Conservation (phyloP, 352 stramenopile genomes). For the Phytophthora pisi region DNA sequence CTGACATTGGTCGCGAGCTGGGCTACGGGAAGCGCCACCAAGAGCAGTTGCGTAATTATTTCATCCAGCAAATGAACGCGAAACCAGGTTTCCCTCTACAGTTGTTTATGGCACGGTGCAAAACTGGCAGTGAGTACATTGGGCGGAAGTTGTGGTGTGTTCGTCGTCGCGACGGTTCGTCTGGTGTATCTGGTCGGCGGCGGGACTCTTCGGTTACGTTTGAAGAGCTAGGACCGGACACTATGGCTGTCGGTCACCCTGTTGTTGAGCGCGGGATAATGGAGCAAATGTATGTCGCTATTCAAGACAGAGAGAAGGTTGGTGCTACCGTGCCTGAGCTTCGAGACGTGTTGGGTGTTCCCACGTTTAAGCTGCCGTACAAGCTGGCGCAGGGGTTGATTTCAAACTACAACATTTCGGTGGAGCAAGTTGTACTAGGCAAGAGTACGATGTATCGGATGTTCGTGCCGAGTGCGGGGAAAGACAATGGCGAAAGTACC, state of each 20-base stretch:
- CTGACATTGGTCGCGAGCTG: slow-evolving; percentile 85
- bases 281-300: slow-evolving; percentile 77
- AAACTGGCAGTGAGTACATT: slow-evolving; percentile 57
- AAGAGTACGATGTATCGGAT: slow-evolving; percentile 89
- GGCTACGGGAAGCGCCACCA: slow-evolving; percentile 79
- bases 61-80: slow-evolving; percentile 73
- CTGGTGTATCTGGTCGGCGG: slow-evolving; percentile 7
- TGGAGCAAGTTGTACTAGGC: slow-evolving; percentile 78
- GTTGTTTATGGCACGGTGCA: slow-evolving; percentile 84
- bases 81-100: slow-evolving; percentile 69
- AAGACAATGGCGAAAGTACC: slow-evolving; percentile 1
- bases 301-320: slow-evolving; percentile 50
- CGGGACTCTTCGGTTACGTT: slow-evolving; percentile 19
- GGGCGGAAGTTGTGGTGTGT: slow-evolving; percentile 85
- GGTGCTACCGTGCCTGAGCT: slow-evolving; percentile 83
- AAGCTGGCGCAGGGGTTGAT: slow-evolving; percentile 82
- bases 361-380: slow-evolving; percentile 86
- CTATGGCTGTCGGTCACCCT: slow-evolving; percentile 33
- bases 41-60: slow-evolving; percentile 84
- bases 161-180: slow-evolving; percentile 42
- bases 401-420: slow-evolving; percentile 77
- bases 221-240: slow-evolving; percentile 31
- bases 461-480: slow-evolving; percentile 50
- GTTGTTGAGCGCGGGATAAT: slow-evolving; percentile 79
- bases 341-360: slow-evolving; percentile 75